Conservation (phyloP, 306 rosid genomes). For the Luffa aegyptiaca region DNA sequence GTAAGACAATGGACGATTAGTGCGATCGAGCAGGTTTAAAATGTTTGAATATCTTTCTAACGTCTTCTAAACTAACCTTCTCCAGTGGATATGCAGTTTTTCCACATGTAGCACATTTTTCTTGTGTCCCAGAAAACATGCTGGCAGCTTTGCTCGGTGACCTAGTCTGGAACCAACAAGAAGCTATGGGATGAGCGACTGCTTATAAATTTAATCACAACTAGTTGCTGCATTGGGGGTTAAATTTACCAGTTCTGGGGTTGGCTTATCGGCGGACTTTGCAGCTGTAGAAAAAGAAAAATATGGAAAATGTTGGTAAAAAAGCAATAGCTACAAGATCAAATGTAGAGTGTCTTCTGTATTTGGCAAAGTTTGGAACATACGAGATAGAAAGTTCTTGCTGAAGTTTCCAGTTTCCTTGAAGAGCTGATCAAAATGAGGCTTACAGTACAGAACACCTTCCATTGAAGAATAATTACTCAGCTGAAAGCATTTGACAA, state of each 20-base stretch:
- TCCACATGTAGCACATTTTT: constrained; percentile 89
- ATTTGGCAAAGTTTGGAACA: constrained; percentile 7
- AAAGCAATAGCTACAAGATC: neutral
- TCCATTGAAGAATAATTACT: constrained; percentile 97
- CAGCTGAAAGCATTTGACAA: constrained; percentile 35
- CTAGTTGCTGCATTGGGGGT: neutral
- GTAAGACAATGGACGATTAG: neutral
- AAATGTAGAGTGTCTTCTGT: neutral
- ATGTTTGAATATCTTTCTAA: neutral
- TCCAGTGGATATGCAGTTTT: constrained; percentile 92
- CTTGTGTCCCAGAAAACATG: constrained; percentile 96
- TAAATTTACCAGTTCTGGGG: constrained; percentile 67
- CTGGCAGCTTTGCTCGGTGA: constrained; percentile 86
- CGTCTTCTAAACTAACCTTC: constrained; percentile 38
- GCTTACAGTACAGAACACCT: constrained; percentile 86
- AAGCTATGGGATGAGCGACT: constrained; percentile 6
- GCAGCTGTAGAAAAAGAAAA: constrained; percentile 63
- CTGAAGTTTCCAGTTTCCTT: constrained; percentile 74
- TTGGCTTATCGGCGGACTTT: constrained; percentile 58
- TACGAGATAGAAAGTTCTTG: constrained; percentile 85
- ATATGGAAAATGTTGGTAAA: constrained; percentile 7
- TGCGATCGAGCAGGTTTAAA: neutral
- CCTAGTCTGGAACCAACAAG: constrained; percentile 58
- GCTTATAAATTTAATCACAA: neutral
- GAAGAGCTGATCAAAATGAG: constrained; percentile 94